A percentile compares a stretch with the other conserved stretches of the same genome.
phyloP scores from a whole-genome alignment of 2,329 filamentous ascomycete genomes.

The Ophiostoma australiae region DNA sequence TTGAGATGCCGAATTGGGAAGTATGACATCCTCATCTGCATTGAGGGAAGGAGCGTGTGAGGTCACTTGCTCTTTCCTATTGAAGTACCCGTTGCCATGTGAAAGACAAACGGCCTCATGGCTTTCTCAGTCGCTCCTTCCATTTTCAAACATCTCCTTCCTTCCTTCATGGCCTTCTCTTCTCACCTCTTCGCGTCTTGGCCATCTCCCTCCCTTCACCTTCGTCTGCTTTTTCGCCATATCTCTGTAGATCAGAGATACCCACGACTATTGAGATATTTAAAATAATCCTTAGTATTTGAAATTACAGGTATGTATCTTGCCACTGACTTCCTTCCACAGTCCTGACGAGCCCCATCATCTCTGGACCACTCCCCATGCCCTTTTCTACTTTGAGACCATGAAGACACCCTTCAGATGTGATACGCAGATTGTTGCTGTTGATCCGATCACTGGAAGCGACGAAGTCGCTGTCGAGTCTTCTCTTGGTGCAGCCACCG shows the following conservation, averaged over 20 bases:
- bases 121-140: constrained; percentile 3
- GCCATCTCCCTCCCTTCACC: not conserved
- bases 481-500: not conserved
- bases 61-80: constrained; percentile 16
- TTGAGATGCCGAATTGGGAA: constrained; percentile 16
- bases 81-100: not conserved
- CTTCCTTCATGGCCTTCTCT: not conserved
- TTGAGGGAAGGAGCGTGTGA: constrained; percentile 15
- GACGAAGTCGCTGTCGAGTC: not conserved
- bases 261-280: not conserved
- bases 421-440: not conserved
- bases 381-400: not conserved
- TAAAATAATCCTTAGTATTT: not conserved
- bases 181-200: not conserved
- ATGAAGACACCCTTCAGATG: not conserved
- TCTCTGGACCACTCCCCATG: not conserved
- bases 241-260: not conserved
- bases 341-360: not conserved
- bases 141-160: not conserved
- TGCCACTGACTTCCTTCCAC: not conserved
- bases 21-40: constrained; percentile 11
- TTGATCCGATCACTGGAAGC: not conserved
- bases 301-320: not conserved
- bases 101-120: not conserved
- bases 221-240: not conserved